These are phyloP conservation scores for Penium margaritaceum DNA, from an alignment of 139 green algal genomes.

Conservation along the genomic window DNA sequence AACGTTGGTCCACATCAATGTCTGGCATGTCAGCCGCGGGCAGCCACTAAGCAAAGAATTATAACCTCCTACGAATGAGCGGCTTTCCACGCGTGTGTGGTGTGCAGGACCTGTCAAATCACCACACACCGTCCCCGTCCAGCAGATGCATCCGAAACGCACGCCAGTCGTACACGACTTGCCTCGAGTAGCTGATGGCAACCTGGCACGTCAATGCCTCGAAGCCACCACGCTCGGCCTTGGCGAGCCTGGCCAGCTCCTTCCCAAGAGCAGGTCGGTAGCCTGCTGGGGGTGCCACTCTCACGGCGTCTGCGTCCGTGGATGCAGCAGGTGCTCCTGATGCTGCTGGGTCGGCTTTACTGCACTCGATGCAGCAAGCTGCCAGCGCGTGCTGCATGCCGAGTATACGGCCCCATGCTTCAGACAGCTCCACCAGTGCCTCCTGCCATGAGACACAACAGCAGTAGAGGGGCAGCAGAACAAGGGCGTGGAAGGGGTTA, in stretches of 20 bases:
- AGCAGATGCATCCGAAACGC: slow-evolving; percentile 12
- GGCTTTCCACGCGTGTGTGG: too few species aligned
- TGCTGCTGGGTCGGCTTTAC: slow-evolving; percentile 8
- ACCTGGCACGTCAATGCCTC: slow-evolving; percentile 23
- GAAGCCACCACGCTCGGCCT: slow-evolving; percentile 11
- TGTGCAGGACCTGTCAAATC: too few species aligned
- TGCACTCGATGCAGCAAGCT: too few species aligned
- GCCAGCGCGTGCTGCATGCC: slow-evolving; percentile 4
- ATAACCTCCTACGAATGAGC: too few species aligned
- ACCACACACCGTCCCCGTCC: too few species aligned
- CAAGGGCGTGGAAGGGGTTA: background rate
- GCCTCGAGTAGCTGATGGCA: slow-evolving; percentile 7
- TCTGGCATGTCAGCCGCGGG: too few species aligned
- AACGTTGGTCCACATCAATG: too few species aligned
- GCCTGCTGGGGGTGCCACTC: too few species aligned
- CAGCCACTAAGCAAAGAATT: too few species aligned
- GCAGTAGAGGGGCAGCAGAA: background rate
- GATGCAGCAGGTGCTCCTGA: background rate
- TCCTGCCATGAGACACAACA: slow-evolving; percentile 14
- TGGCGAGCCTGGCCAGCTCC: slow-evolving; percentile 1
- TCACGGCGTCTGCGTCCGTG: too few species aligned
- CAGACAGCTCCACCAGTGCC: slow-evolving; percentile 20
- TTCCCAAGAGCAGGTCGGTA: slow-evolving; percentile 3
- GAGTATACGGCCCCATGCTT: slow-evolving; percentile 23
- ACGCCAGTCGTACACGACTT: slow-evolving; percentile 16